phyloP scores from a whole-genome alignment of 345 rosid species.

The Euphorbia lathyris region DNA sequence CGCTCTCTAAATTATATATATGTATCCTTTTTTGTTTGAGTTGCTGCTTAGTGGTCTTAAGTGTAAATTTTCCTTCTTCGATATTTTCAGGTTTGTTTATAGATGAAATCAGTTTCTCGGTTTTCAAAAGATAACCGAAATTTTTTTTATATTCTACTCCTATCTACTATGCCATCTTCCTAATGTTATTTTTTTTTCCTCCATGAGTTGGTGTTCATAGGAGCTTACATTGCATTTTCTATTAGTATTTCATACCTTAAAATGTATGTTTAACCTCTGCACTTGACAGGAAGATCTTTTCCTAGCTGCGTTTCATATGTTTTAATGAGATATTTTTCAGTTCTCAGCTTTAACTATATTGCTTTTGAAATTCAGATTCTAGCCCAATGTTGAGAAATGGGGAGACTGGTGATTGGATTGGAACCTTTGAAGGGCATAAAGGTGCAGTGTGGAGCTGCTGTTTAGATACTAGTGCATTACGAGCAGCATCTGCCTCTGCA shows the following conservation, averaged over 20 bases:
- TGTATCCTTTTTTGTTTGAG: neutral
- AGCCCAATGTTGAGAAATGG: constrained; percentile 98
- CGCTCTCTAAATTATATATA: neutral
- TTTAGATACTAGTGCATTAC: constrained; percentile 78
- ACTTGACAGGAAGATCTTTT: neutral
- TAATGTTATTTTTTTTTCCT: neutral
- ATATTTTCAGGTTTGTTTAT: neutral
- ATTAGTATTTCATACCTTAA: neutral
- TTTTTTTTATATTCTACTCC: neutral
- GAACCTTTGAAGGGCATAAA: constrained; percentile 97
- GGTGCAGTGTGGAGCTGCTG: constrained; percentile 99
- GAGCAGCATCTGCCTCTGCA: constrained; percentile 98
- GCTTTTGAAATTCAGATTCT: constrained; percentile 55
- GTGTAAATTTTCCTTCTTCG: neutral
- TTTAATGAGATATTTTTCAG: too few species aligned
- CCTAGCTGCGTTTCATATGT: neutral
- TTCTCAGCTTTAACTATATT: neutral
- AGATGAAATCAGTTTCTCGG: neutral
- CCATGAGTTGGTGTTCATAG: neutral
- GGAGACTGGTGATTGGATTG: constrained; percentile 99
- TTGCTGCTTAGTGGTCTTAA: neutral
- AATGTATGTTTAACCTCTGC: neutral
- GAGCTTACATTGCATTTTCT: neutral
- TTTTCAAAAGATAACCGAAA: neutral
- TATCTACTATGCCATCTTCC: neutral